Conservation (phyloP, 108 stramenopile species). For the Cylindrotheca fusiformis region DNA sequence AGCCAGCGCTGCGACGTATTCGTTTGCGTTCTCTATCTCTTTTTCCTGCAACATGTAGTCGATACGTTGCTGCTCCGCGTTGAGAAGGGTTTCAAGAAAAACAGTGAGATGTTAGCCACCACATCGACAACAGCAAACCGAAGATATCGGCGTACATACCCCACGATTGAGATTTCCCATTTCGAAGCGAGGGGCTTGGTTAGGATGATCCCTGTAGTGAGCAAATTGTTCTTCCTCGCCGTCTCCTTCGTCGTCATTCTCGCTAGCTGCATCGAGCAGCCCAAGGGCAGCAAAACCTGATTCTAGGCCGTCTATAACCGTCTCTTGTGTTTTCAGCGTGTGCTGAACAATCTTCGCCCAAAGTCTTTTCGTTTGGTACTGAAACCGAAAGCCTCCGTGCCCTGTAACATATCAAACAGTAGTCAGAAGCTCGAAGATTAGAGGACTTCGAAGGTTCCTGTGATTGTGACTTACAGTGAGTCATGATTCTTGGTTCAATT, state of each 20-base stretch:
- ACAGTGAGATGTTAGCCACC: too few relatives aligned
- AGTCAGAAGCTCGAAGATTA: too few relatives aligned
- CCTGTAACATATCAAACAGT: too few relatives aligned
- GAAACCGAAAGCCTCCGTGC: constrained; percentile 81
- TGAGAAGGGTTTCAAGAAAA: too few relatives aligned
- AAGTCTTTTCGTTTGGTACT: constrained; percentile 72
- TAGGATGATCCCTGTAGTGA: neutral
- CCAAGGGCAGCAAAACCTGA: constrained; percentile 49
- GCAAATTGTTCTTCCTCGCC: constrained; percentile 13
- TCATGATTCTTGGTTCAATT: constrained; percentile 63
- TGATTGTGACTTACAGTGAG: constrained; percentile 53
- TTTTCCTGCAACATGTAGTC: constrained; percentile 78
- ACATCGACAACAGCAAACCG: too few relatives aligned
- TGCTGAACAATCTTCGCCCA: constrained; percentile 51
- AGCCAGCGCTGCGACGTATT: constrained; percentile 80
- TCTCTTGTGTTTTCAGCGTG: constrained; percentile 49
- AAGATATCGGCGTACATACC: neutral
- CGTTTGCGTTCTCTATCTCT: constrained; percentile 82
- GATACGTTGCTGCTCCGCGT: constrained; percentile 26
- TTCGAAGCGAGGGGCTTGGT: neutral
- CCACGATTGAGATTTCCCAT: neutral
- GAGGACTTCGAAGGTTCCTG: too few relatives aligned
- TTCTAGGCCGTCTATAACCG: constrained; percentile 43
- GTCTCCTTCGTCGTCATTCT: constrained; percentile 10
- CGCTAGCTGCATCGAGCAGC: constrained; percentile 32